Evolutionary conservation across 345 rosid species (phyloP), one percentile per base, ranked within the genome.

Genomic region (Microthlaspi erraticum): DNA sequence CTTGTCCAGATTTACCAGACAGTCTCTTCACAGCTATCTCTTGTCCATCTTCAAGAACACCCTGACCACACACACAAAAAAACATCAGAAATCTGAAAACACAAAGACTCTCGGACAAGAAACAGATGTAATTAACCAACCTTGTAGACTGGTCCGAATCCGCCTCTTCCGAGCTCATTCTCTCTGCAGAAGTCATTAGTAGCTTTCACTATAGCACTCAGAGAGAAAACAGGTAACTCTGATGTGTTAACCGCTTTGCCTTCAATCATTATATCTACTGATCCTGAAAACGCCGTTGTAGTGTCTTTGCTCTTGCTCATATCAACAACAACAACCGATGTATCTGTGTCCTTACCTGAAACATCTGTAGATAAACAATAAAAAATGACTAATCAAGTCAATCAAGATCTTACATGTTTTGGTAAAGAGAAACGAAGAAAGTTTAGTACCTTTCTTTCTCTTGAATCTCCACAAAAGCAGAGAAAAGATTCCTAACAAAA

Each of bases 1-100:
- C 93, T 76, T 86, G 90, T 19, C 79, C 82, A 0, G 91, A 88
- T 46, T 43, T 72, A 68, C 71, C 75, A 13, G 87, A 83, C 54
- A 88, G 78, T 72, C 89, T 69, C 76, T 88, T 88, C 20, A 84
- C 91, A 10, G 91, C 93, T 34, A 86, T 81, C 62, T 86, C 88
- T 62, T 84, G 87, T 42, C 87, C 91, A 34, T 78, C 85, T 10
- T 81, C 84, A 55, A 86, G 85, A 75, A 75, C 80, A 41, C 94
- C 94, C 94, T 88, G 65, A 16, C 34, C 11, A 74, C 14, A 74
- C 59, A 73, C 65, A 50, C 26, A 39, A 1, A 54, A 18, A 12
- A 23, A 43, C 12, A 42, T 52, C 42, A 48, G 6, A 49, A 41
- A 42, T 5, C 8, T 39, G 10, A n/a, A 59, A 41, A 32, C 38